Evolutionary conservation across 306 rosid genomes (phyloP).

Genomic region (Mimosa pudica): DNA sequence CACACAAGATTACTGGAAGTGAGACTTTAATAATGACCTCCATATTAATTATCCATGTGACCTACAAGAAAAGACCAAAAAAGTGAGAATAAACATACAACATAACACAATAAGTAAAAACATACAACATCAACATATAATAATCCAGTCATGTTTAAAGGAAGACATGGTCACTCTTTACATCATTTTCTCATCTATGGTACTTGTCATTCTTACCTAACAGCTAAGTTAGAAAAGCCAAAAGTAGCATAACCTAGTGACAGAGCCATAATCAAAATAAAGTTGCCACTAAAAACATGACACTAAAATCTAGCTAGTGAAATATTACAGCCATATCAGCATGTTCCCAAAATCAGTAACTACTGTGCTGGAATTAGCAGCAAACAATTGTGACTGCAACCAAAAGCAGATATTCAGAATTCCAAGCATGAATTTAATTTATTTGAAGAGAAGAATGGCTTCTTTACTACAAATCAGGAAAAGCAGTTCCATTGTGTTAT

Average conservation of each 20-base stretch:
- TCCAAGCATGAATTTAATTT: slow-evolving; percentile 1
- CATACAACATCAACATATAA: slow-evolving; percentile 46
- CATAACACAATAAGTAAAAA: no score
- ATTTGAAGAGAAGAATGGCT: background rate
- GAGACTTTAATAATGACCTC: no score
- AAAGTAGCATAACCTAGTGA: slow-evolving; percentile 14
- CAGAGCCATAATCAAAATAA: slow-evolving; percentile 41
- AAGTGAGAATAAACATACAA: no score
- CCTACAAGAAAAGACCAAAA: no score
- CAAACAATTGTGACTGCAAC: slow-evolving; percentile 44
- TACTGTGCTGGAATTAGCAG: slow-evolving; percentile 40
- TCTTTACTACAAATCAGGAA: no score
- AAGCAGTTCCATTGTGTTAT: no score
- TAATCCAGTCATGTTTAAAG: slow-evolving; percentile 37
- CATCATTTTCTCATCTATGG: slow-evolving; percentile 41
- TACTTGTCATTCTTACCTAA: slow-evolving; percentile 62
- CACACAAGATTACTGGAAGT: no score
- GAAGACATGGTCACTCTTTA: slow-evolving; percentile 38
- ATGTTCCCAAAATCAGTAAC: slow-evolving; percentile 37
- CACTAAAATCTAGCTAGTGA: slow-evolving; percentile 25
- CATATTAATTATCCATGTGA: no score
- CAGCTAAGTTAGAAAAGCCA: slow-evolving; percentile 57
- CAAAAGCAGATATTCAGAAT: slow-evolving; percentile 36
- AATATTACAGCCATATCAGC: slow-evolving; percentile 46
- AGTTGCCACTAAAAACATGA: slow-evolving; percentile 41